Evolutionary conservation across 148 eudicot species (phyloP).

Genomic region (Linanthus parryae): DNA sequence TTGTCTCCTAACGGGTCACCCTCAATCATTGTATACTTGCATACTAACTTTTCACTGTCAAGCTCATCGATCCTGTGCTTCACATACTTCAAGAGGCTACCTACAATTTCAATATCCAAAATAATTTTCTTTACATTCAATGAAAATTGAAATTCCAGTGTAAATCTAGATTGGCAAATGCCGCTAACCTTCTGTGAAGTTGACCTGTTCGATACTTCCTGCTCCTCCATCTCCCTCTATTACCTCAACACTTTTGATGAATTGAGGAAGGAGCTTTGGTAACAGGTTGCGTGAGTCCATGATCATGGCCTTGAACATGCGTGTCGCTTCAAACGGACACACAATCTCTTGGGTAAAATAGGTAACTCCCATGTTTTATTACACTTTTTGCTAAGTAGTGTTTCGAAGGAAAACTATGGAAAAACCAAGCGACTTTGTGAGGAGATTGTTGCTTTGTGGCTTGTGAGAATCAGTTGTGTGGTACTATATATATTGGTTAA

Average conservation of each 20-base stretch:
- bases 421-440: too few species aligned
- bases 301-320: conserved; percentile 34
- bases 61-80: conserved; percentile 10
- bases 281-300: conserved; percentile 13
- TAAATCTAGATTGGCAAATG: too few species aligned
- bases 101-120: background rate
- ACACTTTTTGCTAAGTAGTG: too few species aligned
- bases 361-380: too few species aligned
- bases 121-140: too few species aligned
- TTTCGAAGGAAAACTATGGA: too few species aligned
- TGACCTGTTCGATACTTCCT: conserved; percentile 34
- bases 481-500: too few species aligned
- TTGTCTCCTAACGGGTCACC: conserved; percentile 4
- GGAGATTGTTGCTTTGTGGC: too few species aligned
- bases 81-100: background rate
- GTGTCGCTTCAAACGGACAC: too few species aligned
- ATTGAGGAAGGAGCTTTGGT: conserved; percentile 25
- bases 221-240: conserved; percentile 28
- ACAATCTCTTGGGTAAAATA: too few species aligned
- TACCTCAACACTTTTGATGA: conserved; percentile 18
- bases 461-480: too few species aligned
- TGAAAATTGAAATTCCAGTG: too few species aligned
- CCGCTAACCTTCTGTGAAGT: conserved; percentile 27
- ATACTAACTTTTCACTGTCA: conserved; percentile 1
- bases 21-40: conserved; percentile 9